Base-by-base conservation (phyloP, 106 monocot species). In the Dactylorhiza incarnata region DNA sequence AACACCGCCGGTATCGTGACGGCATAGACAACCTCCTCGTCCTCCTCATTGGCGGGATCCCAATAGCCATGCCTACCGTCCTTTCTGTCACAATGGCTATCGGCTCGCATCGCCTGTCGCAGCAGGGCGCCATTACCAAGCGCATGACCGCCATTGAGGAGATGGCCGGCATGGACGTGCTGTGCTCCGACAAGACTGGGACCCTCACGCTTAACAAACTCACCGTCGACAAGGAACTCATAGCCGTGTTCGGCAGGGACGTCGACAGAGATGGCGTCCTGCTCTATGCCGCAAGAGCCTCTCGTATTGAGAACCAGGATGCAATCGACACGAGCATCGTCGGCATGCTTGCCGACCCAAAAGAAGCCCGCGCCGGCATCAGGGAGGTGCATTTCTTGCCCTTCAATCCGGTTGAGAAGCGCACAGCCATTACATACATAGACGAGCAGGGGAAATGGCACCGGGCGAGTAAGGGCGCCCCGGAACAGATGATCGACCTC, bases 11-110 rank as follows among this genome's bases (percentile, higher is more conserved):
- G 48, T 87, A 90, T 73, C 65, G 90, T 23, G 84, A 87, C 15
- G 90, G 90, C 0, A 90, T 90, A 45, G 90, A 90, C 85, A 90
- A 90, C 78, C 81, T 90, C 23, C 85, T 90, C 48, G 90, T 90
- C 56, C 80, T 90, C 25, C 90, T 90, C 44, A 90, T 90, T 63
- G 90, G 90, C 3, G 90, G 90, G 16, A 90, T 90, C 22, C 90
- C 90, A 9, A 90, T 90, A 48, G 90, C 90, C 43, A 90, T 90
- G 90, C 90, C 87, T 20, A 90, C 89, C 2, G 89, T 89, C 19
- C 81, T 89, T n/a, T 89, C 89, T 1, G 89, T 89, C 48, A 37
- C 37, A 37, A 37, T 37, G 37, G 37, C 37, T 2, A 37, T 37
- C 37, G 37, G 37, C 3, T 37, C 37, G 37, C 37, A 37, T 37